A percentile compares a stretch with the other conserved stretches of the same genome.
These are phyloP conservation scores for Trifolium dubium DNA, from an alignment of 306 rosid genomes.

Conservation along the genomic window DNA sequence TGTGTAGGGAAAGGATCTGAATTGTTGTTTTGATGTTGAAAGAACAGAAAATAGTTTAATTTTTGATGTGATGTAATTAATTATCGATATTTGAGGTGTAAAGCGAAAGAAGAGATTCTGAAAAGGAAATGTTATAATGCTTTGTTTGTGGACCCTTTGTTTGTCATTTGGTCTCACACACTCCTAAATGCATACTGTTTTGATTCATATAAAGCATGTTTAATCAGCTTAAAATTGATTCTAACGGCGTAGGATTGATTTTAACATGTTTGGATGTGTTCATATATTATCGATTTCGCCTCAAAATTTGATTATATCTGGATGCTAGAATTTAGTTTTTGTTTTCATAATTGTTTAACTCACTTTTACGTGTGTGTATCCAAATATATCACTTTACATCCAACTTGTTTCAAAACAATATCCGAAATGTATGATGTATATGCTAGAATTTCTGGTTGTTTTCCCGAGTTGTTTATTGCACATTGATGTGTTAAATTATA, in stretches of 20 bases:
- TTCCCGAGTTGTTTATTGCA: no score
- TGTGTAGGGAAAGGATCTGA: constrained; percentile 33
- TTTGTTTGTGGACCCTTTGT: constrained; percentile 37
- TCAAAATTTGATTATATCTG: not conserved
- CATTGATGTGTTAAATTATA: no score
- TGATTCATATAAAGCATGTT: constrained; percentile 24
- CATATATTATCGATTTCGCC: not conserved
- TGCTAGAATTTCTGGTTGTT: no score
- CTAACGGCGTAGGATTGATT: not conserved
- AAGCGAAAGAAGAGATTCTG: constrained; percentile 21
- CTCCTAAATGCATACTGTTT: constrained; percentile 22
- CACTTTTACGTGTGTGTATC: not conserved
- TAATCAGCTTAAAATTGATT: constrained; percentile 9
- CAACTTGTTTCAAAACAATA: no score
- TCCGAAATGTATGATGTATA: no score
- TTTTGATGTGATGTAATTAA: constrained; percentile 30
- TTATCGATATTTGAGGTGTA: constrained; percentile 10
- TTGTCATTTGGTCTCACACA: constrained; percentile 20
- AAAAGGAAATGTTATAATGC: constrained; percentile 43
- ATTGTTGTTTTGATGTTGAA: constrained; percentile 41
- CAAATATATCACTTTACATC: not conserved
- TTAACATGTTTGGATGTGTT: not conserved
- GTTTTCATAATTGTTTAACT: not conserved
- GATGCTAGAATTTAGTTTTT: not conserved
- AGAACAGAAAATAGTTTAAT: constrained; percentile 17